Evolutionary conservation across 805 yeast species (phyloP).

Genomic region (Wickerhamomyces ciferrii): DNA sequence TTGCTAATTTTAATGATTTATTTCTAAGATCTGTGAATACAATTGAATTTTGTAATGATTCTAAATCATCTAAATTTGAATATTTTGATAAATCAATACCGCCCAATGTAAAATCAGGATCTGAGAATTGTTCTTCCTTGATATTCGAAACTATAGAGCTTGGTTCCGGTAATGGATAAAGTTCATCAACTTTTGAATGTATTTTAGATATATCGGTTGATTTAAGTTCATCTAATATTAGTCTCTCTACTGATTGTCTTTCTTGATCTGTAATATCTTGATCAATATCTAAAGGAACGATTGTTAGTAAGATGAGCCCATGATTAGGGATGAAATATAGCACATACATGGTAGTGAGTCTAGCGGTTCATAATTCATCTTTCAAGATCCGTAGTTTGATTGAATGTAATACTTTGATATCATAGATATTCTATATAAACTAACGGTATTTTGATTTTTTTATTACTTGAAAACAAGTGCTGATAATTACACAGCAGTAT

Average conservation of each 20-base stretch:
- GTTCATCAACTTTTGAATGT: constrained; percentile 16
- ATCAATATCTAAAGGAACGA: constrained; percentile 27
- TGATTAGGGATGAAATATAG: neutral
- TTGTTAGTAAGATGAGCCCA: constrained; percentile 3
- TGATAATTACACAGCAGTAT: constrained; percentile 4
- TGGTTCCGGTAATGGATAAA: constrained; percentile 14
- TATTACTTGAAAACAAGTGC: too few species aligned
- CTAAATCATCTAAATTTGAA: constrained; percentile 21
- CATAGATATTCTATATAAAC: too few species aligned
- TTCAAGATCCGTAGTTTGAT: neutral
- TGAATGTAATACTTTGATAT: too few species aligned
- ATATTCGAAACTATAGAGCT: constrained; percentile 1
- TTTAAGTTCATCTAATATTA: constrained; percentile 21
- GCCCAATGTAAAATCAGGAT: constrained; percentile 18
- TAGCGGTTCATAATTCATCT: constrained; percentile 27
- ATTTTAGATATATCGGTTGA: neutral
- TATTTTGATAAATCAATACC: constrained; percentile 32
- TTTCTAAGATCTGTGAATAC: constrained; percentile 26
- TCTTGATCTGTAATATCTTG: constrained; percentile 30
- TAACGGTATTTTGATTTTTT: too few species aligned
- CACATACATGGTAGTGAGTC: constrained; percentile 38
- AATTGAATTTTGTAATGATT: constrained; percentile 18
- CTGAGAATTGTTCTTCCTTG: constrained; percentile 8
- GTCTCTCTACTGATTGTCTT: constrained; percentile 28
- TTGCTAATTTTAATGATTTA: constrained; percentile 32